Evolutionary conservation across 805 yeast species (phyloP), one percentile per base, ranked within the genome.

Genomic region (Wickerhamomyces tratensis): DNA sequence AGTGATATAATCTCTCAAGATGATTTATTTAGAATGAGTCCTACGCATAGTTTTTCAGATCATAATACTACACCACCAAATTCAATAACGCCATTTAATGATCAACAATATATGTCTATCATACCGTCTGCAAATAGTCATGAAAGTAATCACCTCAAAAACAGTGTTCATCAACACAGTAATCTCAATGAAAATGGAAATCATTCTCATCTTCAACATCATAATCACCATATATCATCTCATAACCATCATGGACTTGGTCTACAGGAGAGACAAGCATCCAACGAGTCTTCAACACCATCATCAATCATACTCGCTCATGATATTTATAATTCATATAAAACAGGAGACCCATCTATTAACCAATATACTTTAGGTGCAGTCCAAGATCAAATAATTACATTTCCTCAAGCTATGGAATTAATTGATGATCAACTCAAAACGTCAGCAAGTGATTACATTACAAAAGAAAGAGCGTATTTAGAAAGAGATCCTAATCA

Each of bases 361-460:
- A 82, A 83, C 56, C 93, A 83, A 56, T 82, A 79, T 53, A 74
- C 74, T 53, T 62, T 84, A 35, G 87, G 87, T 2, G 68, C 64
- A 45, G 63, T 56, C 25, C 62, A 56, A 39, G 72, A 63, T 49
- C 66, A 59, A 30, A 51, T 50, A 39, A 62, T 59, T 33, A 68
- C 77, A 14, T 78, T 73, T 43, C 89, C 94, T 0, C 83, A 81
- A 40, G 76, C 79, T 8, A 66, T 74, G 30, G 65, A 46, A 30
- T 29, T 45, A 5, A 45, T 56, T 27, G 54, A 54, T 13, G 56
- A 52, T 14, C 49, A 50, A 6, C 14, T 7, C 20, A 38, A 30
- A 29, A 29, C 11, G 2, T 7, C 25, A 29, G 10, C 34, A 11
- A 31, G 34, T 31, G 34, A 31, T 6, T 31, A 31, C 11, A 31